Evolutionary conservation across 805 yeast species (phyloP).

Genomic region (Nematodospora valgi): DNA sequence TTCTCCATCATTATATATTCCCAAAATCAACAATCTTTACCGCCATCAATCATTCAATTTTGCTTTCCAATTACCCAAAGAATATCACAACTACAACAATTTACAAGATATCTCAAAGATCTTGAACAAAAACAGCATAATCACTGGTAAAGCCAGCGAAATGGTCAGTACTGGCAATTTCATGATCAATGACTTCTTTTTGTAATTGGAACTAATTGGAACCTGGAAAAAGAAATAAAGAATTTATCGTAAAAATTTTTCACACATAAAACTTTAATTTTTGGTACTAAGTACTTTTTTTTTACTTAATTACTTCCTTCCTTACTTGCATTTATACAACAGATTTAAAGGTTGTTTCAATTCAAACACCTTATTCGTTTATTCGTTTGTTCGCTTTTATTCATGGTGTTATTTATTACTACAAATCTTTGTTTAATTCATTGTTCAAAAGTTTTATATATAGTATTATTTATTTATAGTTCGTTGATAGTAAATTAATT

Average conservation of each 20-base stretch:
- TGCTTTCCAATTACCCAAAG: slow-evolving; percentile 3
- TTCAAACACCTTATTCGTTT: too few species aligned
- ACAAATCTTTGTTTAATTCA: too few species aligned
- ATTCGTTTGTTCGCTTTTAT: too few species aligned
- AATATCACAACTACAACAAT: slow-evolving; percentile 18
- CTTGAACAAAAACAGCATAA: slow-evolving; percentile 33
- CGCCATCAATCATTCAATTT: slow-evolving; percentile 9
- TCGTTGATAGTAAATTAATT: too few species aligned
- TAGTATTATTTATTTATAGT: too few species aligned
- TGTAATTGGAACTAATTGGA: slow-evolving; percentile 17
- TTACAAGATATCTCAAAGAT: slow-evolving; percentile 26
- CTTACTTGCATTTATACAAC: too few species aligned
- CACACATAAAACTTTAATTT: too few species aligned
- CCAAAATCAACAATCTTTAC: slow-evolving; percentile 8
- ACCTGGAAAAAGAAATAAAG: not conserved
- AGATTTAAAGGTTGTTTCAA: too few species aligned
- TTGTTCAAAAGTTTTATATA: too few species aligned
- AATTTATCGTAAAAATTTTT: not conserved
- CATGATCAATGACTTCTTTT: slow-evolving; percentile 41
- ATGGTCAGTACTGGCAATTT: slow-evolving; percentile 42
- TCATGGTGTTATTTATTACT: too few species aligned
- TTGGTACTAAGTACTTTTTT: too few species aligned
- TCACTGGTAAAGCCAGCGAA: slow-evolving; percentile 42
- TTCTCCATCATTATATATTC: slow-evolving; percentile 9
- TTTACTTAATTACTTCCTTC: too few species aligned